These are phyloP conservation scores for Lachnellula cervina DNA, from an alignment of 2,329 filamentous ascomycete genomes.

Conservation along the genomic window DNA sequence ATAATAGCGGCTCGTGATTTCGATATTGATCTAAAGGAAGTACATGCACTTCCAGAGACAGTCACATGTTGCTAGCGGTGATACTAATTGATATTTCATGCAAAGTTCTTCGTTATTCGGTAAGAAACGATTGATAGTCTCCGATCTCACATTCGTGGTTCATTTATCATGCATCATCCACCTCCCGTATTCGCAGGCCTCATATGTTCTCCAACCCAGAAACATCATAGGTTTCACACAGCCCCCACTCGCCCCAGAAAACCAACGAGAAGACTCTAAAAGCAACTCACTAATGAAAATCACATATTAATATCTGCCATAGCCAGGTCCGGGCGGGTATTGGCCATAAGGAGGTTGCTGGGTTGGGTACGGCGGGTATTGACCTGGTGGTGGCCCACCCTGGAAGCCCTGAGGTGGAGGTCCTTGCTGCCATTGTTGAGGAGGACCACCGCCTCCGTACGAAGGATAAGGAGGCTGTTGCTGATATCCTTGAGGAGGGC, in stretches of 20 bases:
- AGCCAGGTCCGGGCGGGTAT: neutral
- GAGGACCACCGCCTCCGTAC: conserved; percentile 5
- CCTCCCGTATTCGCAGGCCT: no score
- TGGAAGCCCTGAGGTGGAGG: conserved; percentile 6
- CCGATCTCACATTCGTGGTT: neutral
- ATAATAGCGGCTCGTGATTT: neutral
- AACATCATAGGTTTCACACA: neutral
- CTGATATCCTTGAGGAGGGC: conserved; percentile 3
- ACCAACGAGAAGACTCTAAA: neutral
- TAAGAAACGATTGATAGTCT: neutral
- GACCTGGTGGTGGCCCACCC: conserved; percentile 3
- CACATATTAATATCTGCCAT: conserved; percentile 3
- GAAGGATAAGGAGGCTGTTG: conserved; percentile 7
- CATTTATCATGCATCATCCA: no score
- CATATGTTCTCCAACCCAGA: no score
- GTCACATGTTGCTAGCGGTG: neutral
- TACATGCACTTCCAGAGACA: neutral
- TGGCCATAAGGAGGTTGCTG: conserved; percentile 15
- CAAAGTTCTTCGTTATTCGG: no score
- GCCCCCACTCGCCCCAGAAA: no score
- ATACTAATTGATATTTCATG: no score
- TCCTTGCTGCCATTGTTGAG: neutral
- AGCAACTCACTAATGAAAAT: neutral
- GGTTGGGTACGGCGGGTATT: conserved; percentile 5
- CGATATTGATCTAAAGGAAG: no score